phyloP scores from a whole-genome alignment of 495 filamentous ascomycete genomes.

The Penicillium nucicola region DNA sequence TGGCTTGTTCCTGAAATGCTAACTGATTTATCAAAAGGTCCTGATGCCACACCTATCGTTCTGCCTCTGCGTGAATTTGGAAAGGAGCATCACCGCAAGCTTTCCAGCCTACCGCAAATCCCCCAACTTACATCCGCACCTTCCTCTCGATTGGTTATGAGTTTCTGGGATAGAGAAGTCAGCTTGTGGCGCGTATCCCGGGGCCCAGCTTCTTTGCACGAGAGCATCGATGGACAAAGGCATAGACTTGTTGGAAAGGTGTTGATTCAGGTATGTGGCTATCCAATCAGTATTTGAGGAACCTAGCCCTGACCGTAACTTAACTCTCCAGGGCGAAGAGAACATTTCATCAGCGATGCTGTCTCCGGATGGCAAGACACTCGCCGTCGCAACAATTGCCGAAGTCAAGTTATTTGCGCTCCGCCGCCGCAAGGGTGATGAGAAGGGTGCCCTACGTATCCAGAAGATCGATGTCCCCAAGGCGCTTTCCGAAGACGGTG shows the following conservation, averaged over 20 bases:
- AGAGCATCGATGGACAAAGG: slow-evolving; percentile 44
- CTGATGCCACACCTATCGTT: slow-evolving; percentile 78
- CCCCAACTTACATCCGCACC: slow-evolving; percentile 67
- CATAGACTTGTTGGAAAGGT: slow-evolving; percentile 65
- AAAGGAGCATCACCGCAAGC: slow-evolving; percentile 72
- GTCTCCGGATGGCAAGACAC: slow-evolving; percentile 66
- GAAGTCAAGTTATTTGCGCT: slow-evolving; percentile 74
- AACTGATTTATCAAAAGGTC: slow-evolving; percentile 50
- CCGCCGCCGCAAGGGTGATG: slow-evolving; percentile 40
- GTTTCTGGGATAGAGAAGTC: slow-evolving; percentile 91
- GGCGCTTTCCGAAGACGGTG: slow-evolving; percentile 53
- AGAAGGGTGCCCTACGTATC: slow-evolving; percentile 57
- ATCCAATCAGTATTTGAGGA: not conserved
- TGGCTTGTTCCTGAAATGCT: slow-evolving; percentile 28
- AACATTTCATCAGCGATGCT: slow-evolving; percentile 80
- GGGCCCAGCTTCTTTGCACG: slow-evolving; percentile 38
- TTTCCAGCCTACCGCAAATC: slow-evolving; percentile 78
- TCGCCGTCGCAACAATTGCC: slow-evolving; percentile 72
- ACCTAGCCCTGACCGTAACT: slow-evolving; percentile 2
- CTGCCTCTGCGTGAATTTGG: slow-evolving; percentile 76
- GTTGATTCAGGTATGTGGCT: slow-evolving; percentile 49
- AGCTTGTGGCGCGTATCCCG: slow-evolving; percentile 71
- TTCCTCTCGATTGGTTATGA: slow-evolving; percentile 69
- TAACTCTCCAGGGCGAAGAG: slow-evolving; percentile 63
- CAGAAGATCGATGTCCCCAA: slow-evolving; percentile 61